Evolutionary conservation across 73 alveolate genomes (phyloP), one percentile per base, ranked within the genome.

Genomic region (Paramecium caudatum): DNA sequence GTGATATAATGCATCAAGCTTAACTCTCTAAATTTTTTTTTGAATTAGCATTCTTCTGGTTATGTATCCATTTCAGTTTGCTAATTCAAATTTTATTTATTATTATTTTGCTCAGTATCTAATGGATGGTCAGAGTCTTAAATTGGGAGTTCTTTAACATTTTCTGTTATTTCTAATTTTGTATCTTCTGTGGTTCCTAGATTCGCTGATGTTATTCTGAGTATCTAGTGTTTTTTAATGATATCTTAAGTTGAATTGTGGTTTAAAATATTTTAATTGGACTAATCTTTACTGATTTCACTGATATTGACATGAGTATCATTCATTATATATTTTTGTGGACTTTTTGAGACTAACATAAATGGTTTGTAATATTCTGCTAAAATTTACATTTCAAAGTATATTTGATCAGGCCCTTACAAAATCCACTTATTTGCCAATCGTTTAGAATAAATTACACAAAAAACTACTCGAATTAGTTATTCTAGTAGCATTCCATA

Each of bases 121-220:
- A 65, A 36, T 41, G 88, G 46, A 12, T 37, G 16, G 5, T 74
- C 88, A 33, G 49, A 65, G 34, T 65, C 83, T 65, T 25, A 65
- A 13, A 33, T 33, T 1, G 83, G 83, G 5, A 30, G 13, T 45
- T 74, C 39, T 43, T 39, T 27, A 8, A 68, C 47, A 68, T 68
- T 37, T 68, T 74, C 88, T 12, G 69, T 43, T 45, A 74, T 74
- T 21, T 74, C 88, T 74, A 74, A 39, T 41, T 74, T 74, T 16
- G 88, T 74, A 21, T 74, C 88, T 39, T 74, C 88, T 15, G 43
- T 74, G 0, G 88, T 74, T 41, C 88, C 88, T 8, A 74, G 45
- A 21, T 74, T 74, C 4, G 88, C 88, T 8, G 88, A 74, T 1
- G 88, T 74, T 9, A 74, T 43, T 74, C 88, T 74, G 3, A 74